Conservation (phyloP, 352 stramenopile genomes). For the Phytopythium sindhum region DNA sequence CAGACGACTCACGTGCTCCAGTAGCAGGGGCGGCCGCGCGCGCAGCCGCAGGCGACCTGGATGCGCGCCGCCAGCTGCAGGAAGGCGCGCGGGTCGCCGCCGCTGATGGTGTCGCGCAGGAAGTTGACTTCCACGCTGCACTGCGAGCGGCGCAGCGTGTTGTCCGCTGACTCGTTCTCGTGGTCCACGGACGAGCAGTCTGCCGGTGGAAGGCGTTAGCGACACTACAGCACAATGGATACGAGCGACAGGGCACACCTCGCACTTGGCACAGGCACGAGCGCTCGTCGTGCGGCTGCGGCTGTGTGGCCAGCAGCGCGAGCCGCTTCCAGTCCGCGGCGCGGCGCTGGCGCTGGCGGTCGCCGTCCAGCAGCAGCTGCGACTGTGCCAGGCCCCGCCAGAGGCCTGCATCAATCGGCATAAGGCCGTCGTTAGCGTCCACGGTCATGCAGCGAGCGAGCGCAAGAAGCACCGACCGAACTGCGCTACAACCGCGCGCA, state of each 20-base stretch:
- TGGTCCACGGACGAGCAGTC: conserved; percentile 52
- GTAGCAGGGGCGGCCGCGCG: conserved; percentile 59
- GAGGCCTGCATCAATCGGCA: conserved; percentile 16
- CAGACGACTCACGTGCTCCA: conserved; percentile 63
- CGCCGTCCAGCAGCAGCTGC: conserved; percentile 10
- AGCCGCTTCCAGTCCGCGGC: conserved; percentile 32
- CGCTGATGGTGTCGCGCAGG: conserved; percentile 14
- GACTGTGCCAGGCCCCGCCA: conserved; percentile 25
- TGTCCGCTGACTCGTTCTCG: conserved; percentile 40
- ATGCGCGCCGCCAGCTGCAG: conserved; percentile 38
- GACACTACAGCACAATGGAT: no score
- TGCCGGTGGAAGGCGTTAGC: conserved; percentile 2
- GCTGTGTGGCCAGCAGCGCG: conserved; percentile 13
- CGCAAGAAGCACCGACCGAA: conserved; percentile 11
- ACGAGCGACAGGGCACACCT: conserved; percentile 14
- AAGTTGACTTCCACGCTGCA: conserved; percentile 34
- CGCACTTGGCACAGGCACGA: conserved; percentile 35
- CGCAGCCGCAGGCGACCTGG: conserved; percentile 70
- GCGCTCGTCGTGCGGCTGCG: conserved; percentile 15
- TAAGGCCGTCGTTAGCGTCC: not conserved
- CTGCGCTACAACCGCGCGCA: conserved; percentile 16
- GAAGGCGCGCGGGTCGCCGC: conserved; percentile 25
- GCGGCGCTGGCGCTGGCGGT: not conserved
- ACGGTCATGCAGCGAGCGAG: not conserved
- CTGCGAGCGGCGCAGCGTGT: conserved; percentile 41